phyloP scores from a whole-genome alignment of 2,329 filamentous ascomycete genomes.

The Cercospora sp. region DNA sequence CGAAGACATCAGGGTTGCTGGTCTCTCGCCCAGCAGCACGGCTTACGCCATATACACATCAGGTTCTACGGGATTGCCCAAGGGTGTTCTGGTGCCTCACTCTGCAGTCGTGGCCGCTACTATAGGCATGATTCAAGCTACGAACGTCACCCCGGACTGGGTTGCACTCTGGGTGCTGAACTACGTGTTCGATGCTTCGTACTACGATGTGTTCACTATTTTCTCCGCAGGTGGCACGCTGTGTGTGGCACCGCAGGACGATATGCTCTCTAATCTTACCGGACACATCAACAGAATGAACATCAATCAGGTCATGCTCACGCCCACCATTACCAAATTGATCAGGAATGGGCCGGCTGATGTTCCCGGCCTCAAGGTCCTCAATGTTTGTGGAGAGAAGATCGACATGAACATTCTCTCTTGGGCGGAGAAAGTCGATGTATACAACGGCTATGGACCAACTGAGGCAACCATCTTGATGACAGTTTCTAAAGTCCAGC shows the following conservation, averaged over 20 bases:
- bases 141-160: slow-evolving; percentile 6
- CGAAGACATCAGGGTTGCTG: neutral
- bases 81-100: slow-evolving; percentile 23
- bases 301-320: slow-evolving; percentile 48
- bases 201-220: slow-evolving; percentile 45
- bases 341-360: slow-evolving; percentile 40
- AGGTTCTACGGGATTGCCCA: slow-evolving; percentile 22
- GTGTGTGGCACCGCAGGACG: slow-evolving; percentile 50
- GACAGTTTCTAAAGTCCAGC: slow-evolving; percentile 1
- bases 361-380: slow-evolving; percentile 45
- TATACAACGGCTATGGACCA: slow-evolving; percentile 22
- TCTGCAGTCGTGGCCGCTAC: slow-evolving; percentile 17
- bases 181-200: slow-evolving; percentile 27
- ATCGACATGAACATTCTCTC: slow-evolving; percentile 14
- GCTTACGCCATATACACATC: slow-evolving; percentile 24
- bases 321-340: slow-evolving; percentile 47
- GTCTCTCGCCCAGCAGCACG: neutral
- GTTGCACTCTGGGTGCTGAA: slow-evolving; percentile 19
- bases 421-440: slow-evolving; percentile 14
- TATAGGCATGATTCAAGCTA: slow-evolving; percentile 8
- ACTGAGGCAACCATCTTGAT: slow-evolving; percentile 20
- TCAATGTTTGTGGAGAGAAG: slow-evolving; percentile 35
- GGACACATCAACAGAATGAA: slow-evolving; percentile 43
- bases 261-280: slow-evolving; percentile 51
- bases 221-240: slow-evolving; percentile 49